Base-by-base conservation (phyloP, 352 stramenopile species). In the Pythium rishiriense region DNA sequence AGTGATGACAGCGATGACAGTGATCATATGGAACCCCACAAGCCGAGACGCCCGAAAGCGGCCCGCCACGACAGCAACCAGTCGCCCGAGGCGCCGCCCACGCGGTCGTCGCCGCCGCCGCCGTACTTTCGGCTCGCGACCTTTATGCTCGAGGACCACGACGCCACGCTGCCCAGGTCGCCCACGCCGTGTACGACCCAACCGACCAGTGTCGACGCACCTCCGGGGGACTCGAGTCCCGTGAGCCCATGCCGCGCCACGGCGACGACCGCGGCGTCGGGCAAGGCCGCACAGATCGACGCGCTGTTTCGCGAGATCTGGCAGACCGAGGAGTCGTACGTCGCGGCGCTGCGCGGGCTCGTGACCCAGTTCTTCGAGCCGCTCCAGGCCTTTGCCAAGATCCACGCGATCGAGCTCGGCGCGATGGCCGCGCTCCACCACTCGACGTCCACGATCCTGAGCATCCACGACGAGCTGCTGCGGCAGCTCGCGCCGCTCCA, bases 381-480 rank as follows among this genome's bases (percentile, higher is more conserved):
- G 19, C 66, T 79, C 3, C 58, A 68, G 57, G 33, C 55, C 6
- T 79, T 68, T 25, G 58, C 69, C 41, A 56, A 64, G 49, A 63
- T 53, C 14, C 39, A 75, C 46, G 45, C 21, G 2, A 72, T 79
- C 52, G 55, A 58, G 17, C 45, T 77, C 10, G 66, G 72, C 17
- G 66, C 72, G 19, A 69, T 79, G 66, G 56, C 29, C 14, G 62
- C 62, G 19, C 64, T 79, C 22, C 62, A 71, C 63, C 42, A 70
- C 41, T 74, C 72, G 12, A 70, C 70, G 2, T 46, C 55, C 17
- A 75, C 64, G n/a, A 79, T 79, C 49, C 46, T 77, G 22, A 54
- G 45, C 28, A 79, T 79, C 53, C 72, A 79, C 49, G 46, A 68
- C 25, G 72, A 76, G 50, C 69, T 79, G 4, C 46, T 79, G 24